A percentile compares a stretch with the other conserved stretches of the same genome.
Conservation (phyloP, 1,139 yeast genomes). For the Groenewaldozyma auringiensis region DNA sequence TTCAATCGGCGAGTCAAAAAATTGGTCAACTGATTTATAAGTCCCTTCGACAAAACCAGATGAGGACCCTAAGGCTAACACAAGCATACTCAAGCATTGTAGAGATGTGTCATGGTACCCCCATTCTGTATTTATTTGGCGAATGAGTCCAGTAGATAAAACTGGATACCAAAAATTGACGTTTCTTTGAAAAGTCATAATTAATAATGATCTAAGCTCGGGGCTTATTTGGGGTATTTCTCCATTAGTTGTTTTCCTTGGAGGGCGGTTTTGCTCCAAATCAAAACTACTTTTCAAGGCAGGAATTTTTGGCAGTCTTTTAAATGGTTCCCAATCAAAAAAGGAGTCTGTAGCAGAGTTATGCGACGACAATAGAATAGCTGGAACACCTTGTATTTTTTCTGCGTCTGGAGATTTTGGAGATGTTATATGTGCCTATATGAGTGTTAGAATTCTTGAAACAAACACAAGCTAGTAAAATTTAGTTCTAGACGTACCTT, state of each 20-base stretch:
- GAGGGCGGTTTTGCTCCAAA: conserved; percentile 12
- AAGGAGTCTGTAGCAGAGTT: conserved; percentile 13
- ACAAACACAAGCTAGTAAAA: background rate
- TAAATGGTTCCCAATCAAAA: conserved; percentile 8
- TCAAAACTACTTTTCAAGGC: conserved; percentile 7
- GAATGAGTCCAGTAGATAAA: conserved; percentile 6
- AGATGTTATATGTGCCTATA: background rate
- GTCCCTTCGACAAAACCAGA: conserved; percentile 4
- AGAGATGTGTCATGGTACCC: conserved; percentile 1
- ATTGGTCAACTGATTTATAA: background rate
- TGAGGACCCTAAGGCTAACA: conserved; percentile 12
- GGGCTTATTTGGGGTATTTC: conserved; percentile 4
- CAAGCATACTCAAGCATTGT: conserved; percentile 8
- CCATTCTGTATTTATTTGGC: background rate
- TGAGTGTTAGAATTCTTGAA: too few relatives aligned
- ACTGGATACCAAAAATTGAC: conserved; percentile 16
- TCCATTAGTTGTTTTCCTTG: background rate
- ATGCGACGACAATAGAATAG: conserved; percentile 10
- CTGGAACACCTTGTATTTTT: conserved; percentile 6
- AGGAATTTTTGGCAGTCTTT: conserved; percentile 10
- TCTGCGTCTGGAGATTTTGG: background rate
- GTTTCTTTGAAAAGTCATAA: conserved; percentile 13
- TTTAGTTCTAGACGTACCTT: background rate
- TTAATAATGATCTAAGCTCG: conserved; percentile 5
- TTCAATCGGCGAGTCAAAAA: background rate